Base-by-base conservation (phyloP, 1,284 basidiomycete species). In the Irpex rosettiformis region DNA sequence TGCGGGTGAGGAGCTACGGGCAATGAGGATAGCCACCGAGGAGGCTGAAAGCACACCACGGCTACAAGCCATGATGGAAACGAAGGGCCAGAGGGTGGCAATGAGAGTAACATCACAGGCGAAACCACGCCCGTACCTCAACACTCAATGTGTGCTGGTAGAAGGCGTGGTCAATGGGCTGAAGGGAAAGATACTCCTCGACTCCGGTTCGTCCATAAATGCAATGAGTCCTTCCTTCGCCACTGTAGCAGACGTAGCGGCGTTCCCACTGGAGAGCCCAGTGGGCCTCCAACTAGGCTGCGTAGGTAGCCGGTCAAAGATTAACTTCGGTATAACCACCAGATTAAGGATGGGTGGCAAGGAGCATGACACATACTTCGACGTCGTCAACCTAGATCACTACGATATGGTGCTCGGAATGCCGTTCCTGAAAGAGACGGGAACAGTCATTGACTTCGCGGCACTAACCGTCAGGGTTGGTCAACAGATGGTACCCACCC, bases 341-440 rank as follows among this genome's bases (percentile, higher is more conserved):
- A 2, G 49, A 0, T 25, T 65, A 0, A 3, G 10, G 1, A 13
- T 64, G 11, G 66, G 60, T 4, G 22, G 52, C 1, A 40, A 56
- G 3, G 8, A 40, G 13, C 24, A 30, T 0, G 2, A 2, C 1
- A 18, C 56, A 0, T 69, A 70, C 48, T 64, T 72, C 21, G 71
- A 75, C 52, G 58, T 73, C 0, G 66, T 66, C 0, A 72, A 75
- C 57, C 24, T 74, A 0, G 72, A 72, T 51, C 55, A 63, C 0
- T 74, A 74, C 56, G 70, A 74, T 49, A 51, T 64, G 0, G 64
- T 75, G 1, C 57, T 74, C 1, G 72, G 72, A 2, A 69, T 69
- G 0, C 66, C 67, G 3, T 73, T 70, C 61, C 64, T 73, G 54
- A 29, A 51, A 4, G 42, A 62, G 42, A 56, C 67, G 49, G 58